Conservation (phyloP, 352 stramenopile genomes). For the Pythium vanterpoolii region DNA sequence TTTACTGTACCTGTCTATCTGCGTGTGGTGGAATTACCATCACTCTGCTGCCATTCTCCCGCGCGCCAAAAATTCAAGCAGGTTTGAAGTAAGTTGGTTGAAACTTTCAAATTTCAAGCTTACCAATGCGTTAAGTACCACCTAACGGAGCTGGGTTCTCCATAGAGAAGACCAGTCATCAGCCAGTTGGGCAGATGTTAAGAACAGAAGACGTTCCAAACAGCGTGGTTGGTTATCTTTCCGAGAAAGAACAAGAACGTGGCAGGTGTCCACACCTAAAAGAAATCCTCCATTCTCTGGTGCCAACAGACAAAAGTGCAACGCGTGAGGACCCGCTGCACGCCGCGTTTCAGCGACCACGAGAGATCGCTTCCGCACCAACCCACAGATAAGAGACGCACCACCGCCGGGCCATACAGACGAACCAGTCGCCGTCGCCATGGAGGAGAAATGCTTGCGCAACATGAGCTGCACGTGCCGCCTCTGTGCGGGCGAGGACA, state of each 20-base stretch:
- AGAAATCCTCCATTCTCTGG: constrained; percentile 12
- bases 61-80: constrained; percentile 20
- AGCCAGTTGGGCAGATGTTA: background rate
- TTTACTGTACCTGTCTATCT: background rate
- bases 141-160: background rate
- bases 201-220: background rate
- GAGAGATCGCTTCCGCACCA: background rate
- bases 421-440: constrained; percentile 19
- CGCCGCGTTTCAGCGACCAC: background rate
- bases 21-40: constrained; percentile 9
- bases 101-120: constrained; percentile 24
- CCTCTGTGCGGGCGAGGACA: constrained; percentile 79
- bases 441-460: constrained; percentile 79
- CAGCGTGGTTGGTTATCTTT: constrained; percentile 17
- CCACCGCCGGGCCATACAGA: background rate
- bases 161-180: background rate
- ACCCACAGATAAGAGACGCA: background rate
- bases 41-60: constrained; percentile 13
- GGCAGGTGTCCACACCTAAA: background rate
- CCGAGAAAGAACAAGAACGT: constrained; percentile 11
- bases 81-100: constrained; percentile 31
- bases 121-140: constrained; percentile 1
- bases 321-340: background rate
- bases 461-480: constrained; percentile 86
- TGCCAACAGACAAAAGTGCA: constrained; percentile 7